Percentiles rank a stretch among this genome's conserved stretches.
These are phyloP conservation scores for Ogataea minuta DNA, from an alignment of 805 yeast species.

Conservation along the genomic window DNA sequence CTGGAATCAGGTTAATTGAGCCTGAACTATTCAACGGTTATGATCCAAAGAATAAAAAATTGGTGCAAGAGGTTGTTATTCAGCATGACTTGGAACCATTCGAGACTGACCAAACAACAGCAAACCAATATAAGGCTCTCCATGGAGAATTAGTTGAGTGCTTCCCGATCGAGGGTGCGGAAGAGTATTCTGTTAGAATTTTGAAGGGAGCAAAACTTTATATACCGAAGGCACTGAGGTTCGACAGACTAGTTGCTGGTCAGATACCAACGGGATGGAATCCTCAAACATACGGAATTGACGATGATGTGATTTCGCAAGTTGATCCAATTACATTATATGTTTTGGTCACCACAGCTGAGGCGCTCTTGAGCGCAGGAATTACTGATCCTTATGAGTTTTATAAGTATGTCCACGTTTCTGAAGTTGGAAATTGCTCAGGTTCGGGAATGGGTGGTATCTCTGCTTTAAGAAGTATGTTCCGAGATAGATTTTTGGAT, in stretches of 20 bases:
- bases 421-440: slow-evolving; percentile 98
- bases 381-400: slow-evolving; percentile 97
- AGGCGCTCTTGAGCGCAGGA: slow-evolving; percentile 93
- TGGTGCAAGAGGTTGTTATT: slow-evolving; percentile 92
- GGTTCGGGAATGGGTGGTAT: slow-evolving; percentile 99
- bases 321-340: slow-evolving; percentile 95
- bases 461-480: slow-evolving; percentile 95
- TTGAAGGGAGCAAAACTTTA: slow-evolving; percentile 89
- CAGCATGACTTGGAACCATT: slow-evolving; percentile 97
- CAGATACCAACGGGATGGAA: slow-evolving; percentile 99
- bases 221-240: slow-evolving; percentile 82
- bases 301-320: slow-evolving; percentile 88
- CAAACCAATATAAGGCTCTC: slow-evolving; percentile 88
- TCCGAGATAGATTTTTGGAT: slow-evolving; percentile 90
- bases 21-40: slow-evolving; percentile 93
- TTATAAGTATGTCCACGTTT: slow-evolving; percentile 96
- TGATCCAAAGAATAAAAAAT: slow-evolving; percentile 89
- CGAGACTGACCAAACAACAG: slow-evolving; percentile 92
- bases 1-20: slow-evolving; percentile 96
- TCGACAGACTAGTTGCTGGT: slow-evolving; percentile 78
- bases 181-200: slow-evolving; percentile 87
- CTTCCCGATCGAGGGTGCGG: slow-evolving; percentile 83
- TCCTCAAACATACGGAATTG: slow-evolving; percentile 90
- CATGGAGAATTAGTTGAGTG: slow-evolving; percentile 94
- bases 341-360: slow-evolving; percentile 91